Evolutionary conservation across 2,329 filamentous ascomycete genomes (phyloP).

Genomic region (Furcasterigmium sp.): DNA sequence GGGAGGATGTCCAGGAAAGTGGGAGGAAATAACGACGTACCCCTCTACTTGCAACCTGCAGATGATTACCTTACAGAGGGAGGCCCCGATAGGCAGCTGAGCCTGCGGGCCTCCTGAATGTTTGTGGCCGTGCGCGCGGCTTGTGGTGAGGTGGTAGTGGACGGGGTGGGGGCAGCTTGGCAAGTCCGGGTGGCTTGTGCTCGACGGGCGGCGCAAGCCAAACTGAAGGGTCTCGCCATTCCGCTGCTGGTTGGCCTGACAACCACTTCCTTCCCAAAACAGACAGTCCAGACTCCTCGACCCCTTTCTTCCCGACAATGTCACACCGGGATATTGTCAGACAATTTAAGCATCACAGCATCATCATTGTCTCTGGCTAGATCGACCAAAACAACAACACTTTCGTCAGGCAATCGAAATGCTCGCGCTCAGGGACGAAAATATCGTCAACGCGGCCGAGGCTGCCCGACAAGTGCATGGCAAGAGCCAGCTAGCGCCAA

Average conservation of each 20-base stretch:
- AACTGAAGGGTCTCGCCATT: background rate
- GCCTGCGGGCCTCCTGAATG: background rate
- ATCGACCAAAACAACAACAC: background rate
- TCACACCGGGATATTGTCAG: too few relatives aligned
- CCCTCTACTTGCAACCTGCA: conserved; percentile 34
- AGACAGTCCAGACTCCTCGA: background rate
- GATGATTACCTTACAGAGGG: background rate
- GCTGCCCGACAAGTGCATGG: conserved; percentile 11
- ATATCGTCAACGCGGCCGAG: conserved; percentile 13
- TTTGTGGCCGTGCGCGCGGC: conserved; percentile 1
- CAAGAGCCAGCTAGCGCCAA: conserved; percentile 50
- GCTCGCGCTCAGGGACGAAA: conserved; percentile 13
- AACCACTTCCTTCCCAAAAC: background rate
- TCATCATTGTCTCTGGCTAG: background rate
- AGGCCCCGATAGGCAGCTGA: conserved; percentile 3
- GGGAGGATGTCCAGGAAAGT: background rate
- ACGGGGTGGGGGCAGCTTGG: too few relatives aligned
- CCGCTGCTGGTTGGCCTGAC: conserved; percentile 1
- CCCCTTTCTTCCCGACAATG: too few relatives aligned
- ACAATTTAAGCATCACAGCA: background rate
- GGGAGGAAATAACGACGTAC: conserved; percentile 18
- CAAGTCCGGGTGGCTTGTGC: conserved; percentile 1
- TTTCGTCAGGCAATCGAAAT: conserved; percentile 4
- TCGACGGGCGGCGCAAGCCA: background rate
- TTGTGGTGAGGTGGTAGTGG: background rate